Conservation (phyloP, 106 monocot genomes). For the Chionographis japonica region DNA sequence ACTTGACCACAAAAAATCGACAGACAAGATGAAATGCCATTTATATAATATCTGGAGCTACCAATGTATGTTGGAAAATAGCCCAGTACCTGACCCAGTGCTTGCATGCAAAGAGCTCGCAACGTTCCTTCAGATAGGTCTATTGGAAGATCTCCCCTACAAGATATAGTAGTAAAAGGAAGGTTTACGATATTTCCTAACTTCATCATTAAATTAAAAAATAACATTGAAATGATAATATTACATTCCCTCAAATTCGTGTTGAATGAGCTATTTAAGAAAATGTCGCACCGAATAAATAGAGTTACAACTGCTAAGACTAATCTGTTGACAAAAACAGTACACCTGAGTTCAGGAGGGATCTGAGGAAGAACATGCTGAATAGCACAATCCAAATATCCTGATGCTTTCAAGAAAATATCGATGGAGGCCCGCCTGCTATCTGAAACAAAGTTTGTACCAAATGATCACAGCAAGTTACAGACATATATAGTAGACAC, state of each 20-base stretch:
- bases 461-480: not conserved
- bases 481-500: no score
- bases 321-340: not conserved
- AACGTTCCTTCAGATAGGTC: constrained; percentile 70
- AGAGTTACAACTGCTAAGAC: no score
- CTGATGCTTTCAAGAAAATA: constrained; percentile 69
- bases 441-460: constrained; percentile 38
- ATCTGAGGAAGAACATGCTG: constrained; percentile 53
- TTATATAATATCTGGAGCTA: not conserved
- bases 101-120: constrained; percentile 71
- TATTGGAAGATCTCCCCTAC: constrained; percentile 62
- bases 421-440: constrained; percentile 52
- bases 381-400: constrained; percentile 71
- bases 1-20: no score
- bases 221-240: not conserved
- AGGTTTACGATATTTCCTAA: not conserved
- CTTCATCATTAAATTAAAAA: constrained; percentile 3
- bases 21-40: no score
- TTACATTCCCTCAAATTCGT: not conserved
- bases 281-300: not conserved
- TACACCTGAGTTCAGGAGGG: constrained; percentile 45
- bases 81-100: constrained; percentile 63
- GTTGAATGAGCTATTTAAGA: not conserved
- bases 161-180: constrained; percentile 7
- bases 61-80: not conserved